Conservation (phyloP, 2,329 filamentous ascomycete genomes). For the Diplocarpon rosae region DNA sequence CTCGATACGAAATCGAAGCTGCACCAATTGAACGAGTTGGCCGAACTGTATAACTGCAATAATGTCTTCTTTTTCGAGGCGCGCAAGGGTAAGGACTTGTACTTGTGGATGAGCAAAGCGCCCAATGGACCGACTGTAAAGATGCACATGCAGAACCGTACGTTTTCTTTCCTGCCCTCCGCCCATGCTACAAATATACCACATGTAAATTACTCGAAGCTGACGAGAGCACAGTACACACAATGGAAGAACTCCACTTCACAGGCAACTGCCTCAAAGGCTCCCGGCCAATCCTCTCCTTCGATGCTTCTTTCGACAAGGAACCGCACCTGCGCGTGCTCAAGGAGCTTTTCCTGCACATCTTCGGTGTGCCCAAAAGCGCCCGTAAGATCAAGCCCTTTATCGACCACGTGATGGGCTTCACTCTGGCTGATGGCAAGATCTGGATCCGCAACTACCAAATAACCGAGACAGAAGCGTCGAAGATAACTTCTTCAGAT, state of each 20-base stretch:
- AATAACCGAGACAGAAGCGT: constrained; percentile 70
- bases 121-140: constrained; percentile 52
- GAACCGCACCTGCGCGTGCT: constrained; percentile 72
- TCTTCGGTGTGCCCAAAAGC: constrained; percentile 83
- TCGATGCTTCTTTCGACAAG: constrained; percentile 77
- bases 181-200: background rate
- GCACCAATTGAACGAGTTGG: constrained; percentile 63
- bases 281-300: constrained; percentile 80
- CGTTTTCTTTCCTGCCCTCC: background rate
- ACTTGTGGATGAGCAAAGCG: constrained; percentile 84
- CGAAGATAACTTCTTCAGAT: constrained; percentile 33
- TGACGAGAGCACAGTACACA: constrained; percentile 54
- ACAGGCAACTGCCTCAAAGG: constrained; percentile 95
- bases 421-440: constrained; percentile 83
- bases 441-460: constrained; percentile 96
- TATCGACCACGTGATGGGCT: constrained; percentile 87
- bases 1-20: constrained; percentile 92
- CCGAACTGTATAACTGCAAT: constrained; percentile 82
- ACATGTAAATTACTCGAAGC: background rate
- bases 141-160: constrained; percentile 69
- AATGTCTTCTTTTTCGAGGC: constrained; percentile 94
- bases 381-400: constrained; percentile 91
- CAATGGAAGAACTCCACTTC: constrained; percentile 94
- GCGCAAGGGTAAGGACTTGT: constrained; percentile 86
- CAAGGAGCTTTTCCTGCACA: constrained; percentile 81